Percentiles rank a stretch among this genome's conserved stretches.
Conservation (phyloP, 164 flowering plant genomes). For the Vitis rotundifolia region DNA sequence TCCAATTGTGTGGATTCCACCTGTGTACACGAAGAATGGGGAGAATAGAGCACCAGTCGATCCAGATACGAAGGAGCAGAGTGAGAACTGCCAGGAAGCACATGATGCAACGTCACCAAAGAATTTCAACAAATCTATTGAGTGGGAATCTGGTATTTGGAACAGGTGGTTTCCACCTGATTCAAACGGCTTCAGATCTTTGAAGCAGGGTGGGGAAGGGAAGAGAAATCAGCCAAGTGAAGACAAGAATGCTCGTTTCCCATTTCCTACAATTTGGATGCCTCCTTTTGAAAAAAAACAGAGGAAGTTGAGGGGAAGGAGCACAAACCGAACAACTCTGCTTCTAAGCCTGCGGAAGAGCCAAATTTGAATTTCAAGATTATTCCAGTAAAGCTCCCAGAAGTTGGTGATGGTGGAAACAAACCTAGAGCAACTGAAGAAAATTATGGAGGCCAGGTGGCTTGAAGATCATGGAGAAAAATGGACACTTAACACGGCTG, state of each 20-base stretch:
- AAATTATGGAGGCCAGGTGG: not conserved
- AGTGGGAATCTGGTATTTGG: conserved; percentile 16
- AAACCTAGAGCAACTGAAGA: conserved; percentile 8
- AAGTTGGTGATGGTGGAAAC: conserved; percentile 2
- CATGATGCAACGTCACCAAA: conserved; percentile 12
- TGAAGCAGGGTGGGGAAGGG: conserved; percentile 20
- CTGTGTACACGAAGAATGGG: conserved; percentile 22
- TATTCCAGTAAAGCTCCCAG: conserved; percentile 21
- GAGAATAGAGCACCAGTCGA: conserved; percentile 7
- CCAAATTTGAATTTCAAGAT: conserved; percentile 13
- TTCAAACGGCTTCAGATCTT: conserved; percentile 10
- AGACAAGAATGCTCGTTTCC: conserved; percentile 14
- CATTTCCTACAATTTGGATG: conserved; percentile 52
- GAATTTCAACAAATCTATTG: conserved; percentile 3
- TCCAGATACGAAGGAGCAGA: conserved; percentile 2
- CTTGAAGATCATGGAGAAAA: conserved; percentile 4
- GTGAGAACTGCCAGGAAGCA: not conserved
- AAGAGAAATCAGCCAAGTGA: conserved; percentile 16
- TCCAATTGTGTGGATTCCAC: conserved; percentile 60
- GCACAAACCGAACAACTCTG: not conserved
- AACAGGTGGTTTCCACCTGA: conserved; percentile 36
- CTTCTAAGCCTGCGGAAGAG: conserved; percentile 12
- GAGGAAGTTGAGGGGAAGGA: conserved; percentile 20
- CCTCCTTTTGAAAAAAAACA: conserved; percentile 31
- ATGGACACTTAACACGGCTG: too few relatives aligned